These are phyloP conservation scores for Podila verticillata DNA, from an alignment of 192 early-diverging fungal species.

Conservation along the genomic window DNA sequence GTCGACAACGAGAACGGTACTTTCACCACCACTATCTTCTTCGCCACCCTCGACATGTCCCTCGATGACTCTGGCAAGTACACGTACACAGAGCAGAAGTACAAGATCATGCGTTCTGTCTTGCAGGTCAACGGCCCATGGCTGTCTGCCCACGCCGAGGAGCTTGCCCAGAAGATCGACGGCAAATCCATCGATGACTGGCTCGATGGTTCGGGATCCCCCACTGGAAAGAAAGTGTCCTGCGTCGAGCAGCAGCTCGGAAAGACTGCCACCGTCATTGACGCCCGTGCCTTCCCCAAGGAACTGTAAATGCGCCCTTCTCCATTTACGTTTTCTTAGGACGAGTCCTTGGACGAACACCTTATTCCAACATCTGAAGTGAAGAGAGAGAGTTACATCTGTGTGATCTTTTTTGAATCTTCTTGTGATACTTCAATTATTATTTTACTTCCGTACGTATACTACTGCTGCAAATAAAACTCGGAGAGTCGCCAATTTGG, in stretches of 20 bases:
- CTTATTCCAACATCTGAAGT: no score
- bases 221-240: not conserved
- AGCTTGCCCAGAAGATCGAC: not conserved
- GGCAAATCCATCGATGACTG: not conserved
- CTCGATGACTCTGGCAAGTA: not conserved
- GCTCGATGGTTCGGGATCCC: not conserved
- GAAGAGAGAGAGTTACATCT: no score
- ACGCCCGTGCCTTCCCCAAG: no score
- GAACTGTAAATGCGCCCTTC: no score
- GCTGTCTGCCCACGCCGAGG: not conserved
- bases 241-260: not conserved
- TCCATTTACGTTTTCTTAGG: no score
- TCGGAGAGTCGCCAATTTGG: no score
- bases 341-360: no score
- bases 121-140: not conserved
- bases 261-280: not conserved
- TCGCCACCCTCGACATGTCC: not conserved
- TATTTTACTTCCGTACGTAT: no score
- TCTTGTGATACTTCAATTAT: no score
- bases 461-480: no score
- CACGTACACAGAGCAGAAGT: not conserved
- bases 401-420: no score
- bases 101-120: not conserved
- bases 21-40: slow-evolving; percentile 3
- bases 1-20: not conserved